A percentile compares a stretch with the other conserved stretches of the same genome.
These are phyloP conservation scores for Penicillium canescens DNA, from an alignment of 495 filamentous ascomycete species.

Conservation along the genomic window DNA sequence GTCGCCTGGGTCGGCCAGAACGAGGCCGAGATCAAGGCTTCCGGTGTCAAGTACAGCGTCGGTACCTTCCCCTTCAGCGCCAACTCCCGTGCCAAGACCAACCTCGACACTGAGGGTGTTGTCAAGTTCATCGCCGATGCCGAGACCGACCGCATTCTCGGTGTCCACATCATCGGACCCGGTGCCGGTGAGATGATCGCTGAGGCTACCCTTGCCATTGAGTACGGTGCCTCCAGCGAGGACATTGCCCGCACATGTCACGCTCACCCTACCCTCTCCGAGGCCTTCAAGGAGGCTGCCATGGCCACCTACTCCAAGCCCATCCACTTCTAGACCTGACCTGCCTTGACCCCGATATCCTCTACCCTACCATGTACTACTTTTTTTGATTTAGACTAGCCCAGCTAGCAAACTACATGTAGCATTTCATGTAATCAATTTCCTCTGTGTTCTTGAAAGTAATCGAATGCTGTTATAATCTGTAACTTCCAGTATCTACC, in stretches of 20 bases:
- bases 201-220: conserved; percentile 90
- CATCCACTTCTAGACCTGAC: conserved; percentile 79
- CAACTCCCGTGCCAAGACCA: conserved; percentile 98
- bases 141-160: conserved; percentile 93
- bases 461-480: too few relatives aligned
- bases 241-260: conserved; percentile 95
- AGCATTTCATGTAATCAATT: conserved; percentile 47
- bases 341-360: conserved; percentile 25
- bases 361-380: conserved; percentile 35
- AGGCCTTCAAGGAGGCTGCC: conserved; percentile 99
- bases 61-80: conserved; percentile 96
- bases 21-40: conserved; percentile 91
- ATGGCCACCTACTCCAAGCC: conserved; percentile 97
- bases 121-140: conserved; percentile 98
- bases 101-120: conserved; percentile 92
- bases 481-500: too few relatives aligned
- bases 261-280: conserved; percentile 92
- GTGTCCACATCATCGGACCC: conserved; percentile 94
- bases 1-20: conserved; percentile 98
- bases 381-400: conserved; percentile 41
- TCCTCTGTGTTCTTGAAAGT: conserved; percentile 23
- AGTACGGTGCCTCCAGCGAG: conserved; percentile 94
- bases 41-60: conserved; percentile 84
- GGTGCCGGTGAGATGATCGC: conserved; percentile 99
- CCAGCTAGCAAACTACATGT: conserved; percentile 45